Evolutionary conservation across 345 rosid genomes (phyloP).

Genomic region (Moricandia arvensis): DNA sequence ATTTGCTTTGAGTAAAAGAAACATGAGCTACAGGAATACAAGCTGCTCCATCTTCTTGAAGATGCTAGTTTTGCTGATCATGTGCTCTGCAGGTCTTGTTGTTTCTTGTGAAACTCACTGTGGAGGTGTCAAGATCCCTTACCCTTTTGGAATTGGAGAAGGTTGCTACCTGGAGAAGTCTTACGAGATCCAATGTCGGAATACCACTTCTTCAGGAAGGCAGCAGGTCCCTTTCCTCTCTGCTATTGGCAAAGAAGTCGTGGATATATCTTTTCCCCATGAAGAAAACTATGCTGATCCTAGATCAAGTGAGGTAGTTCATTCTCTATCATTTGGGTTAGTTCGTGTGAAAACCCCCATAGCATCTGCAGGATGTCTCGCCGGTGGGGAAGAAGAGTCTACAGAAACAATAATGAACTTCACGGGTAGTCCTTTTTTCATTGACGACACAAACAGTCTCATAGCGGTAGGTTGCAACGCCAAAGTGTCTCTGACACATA

Average conservation of each 20-base stretch:
- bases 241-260: background rate
- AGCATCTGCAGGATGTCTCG: background rate
- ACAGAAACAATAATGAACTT: background rate
- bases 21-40: background rate
- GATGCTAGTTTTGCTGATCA: background rate
- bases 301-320: too few relatives aligned
- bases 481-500: background rate
- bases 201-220: background rate
- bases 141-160: background rate
- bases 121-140: too few relatives aligned
- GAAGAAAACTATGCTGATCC: background rate
- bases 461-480: constrained; percentile 43
- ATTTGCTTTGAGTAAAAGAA: too few relatives aligned
- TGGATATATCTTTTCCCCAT: background rate
- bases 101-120: constrained; percentile 26
- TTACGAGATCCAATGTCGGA: background rate
- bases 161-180: background rate
- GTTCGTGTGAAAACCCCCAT: too few relatives aligned
- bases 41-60: background rate
- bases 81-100: background rate
- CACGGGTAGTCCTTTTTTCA: constrained; percentile 22
- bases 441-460: constrained; percentile 8
- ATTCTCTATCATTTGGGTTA: too few relatives aligned
- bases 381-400: too few relatives aligned
- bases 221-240: background rate